These are phyloP conservation scores for Ceratorhiza oryzae-sativae DNA, from an alignment of 1,284 basidiomycete genomes.

Conservation along the genomic window DNA sequence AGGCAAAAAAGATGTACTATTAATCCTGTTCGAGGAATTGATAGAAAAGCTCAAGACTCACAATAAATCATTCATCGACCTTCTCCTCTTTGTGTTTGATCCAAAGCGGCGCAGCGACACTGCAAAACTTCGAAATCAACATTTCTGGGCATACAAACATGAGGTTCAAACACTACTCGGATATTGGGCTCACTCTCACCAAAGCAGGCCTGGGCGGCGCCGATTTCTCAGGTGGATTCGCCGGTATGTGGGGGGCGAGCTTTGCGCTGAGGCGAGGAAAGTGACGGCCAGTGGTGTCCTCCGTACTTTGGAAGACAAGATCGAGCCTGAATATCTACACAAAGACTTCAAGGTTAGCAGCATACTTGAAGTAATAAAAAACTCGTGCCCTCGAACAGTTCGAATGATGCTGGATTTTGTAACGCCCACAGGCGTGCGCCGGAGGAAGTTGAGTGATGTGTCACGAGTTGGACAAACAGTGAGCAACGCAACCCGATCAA, in stretches of 20 bases:
- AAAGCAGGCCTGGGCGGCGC: background rate
- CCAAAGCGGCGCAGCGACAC: background rate
- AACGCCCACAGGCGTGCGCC: background rate
- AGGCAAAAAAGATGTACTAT: background rate
- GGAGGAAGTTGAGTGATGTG: background rate
- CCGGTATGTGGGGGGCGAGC: background rate
- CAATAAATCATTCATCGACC: background rate
- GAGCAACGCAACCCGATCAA: background rate
- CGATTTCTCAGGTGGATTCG: background rate
- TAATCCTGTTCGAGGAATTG: background rate
- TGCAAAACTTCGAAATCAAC: background rate
- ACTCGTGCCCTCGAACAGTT: background rate
- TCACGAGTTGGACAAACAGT: background rate
- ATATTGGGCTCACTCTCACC: slow-evolving; percentile 10
- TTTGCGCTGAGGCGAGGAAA: background rate
- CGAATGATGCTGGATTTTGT: slow-evolving; percentile 10
- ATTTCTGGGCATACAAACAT: background rate
- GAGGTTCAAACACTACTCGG: background rate
- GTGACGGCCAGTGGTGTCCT: background rate
- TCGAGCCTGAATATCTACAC: slow-evolving; percentile 5
- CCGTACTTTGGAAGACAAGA: background rate
- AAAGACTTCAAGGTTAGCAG: background rate
- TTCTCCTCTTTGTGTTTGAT: slow-evolving; percentile 1
- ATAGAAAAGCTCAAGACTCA: background rate
- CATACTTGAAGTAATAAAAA: background rate